Percentiles rank a stretch among this genome's conserved stretches.
phyloP scores from a whole-genome alignment of 2,329 filamentous ascomycete genomes.

The Trichoderma brevicompactum region DNA sequence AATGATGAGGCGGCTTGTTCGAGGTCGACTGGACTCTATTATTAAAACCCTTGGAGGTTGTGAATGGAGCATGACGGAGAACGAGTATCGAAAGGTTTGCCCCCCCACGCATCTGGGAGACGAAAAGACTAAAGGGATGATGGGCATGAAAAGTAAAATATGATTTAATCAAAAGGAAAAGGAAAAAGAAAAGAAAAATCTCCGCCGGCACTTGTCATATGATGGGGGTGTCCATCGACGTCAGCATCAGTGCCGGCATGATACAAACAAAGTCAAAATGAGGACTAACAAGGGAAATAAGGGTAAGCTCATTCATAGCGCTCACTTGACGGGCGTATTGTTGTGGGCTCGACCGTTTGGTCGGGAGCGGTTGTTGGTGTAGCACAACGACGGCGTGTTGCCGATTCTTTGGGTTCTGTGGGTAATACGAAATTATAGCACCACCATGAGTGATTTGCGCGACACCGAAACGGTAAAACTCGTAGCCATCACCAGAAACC shows the following conservation, averaged over 20 bases:
- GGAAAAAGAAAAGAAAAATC: background rate
- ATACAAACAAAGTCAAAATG: background rate
- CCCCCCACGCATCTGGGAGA: background rate
- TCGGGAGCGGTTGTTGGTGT: background rate
- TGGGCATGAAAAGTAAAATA: background rate
- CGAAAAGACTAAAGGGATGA: background rate
- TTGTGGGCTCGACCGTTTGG: background rate
- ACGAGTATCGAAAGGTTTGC: too few relatives aligned
- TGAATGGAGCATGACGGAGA: background rate
- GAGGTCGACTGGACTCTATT: background rate
- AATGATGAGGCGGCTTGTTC: background rate
- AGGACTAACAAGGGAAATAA: too few relatives aligned
- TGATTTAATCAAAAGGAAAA: background rate
- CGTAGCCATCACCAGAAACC: too few relatives aligned
- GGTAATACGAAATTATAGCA: background rate
- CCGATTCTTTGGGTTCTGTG: background rate
- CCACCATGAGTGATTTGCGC: background rate
- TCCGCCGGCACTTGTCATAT: constrained; percentile 12
- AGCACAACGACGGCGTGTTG: background rate
- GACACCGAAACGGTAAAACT: background rate
- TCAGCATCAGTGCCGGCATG: constrained; percentile 17
- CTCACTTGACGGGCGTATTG: background rate
- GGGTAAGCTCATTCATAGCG: too few relatives aligned
- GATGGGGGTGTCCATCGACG: constrained; percentile 1
- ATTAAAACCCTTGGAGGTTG: background rate